Conservation (phyloP, 202 grass and related monocot genomes). For the Schoenoplectus tabernaemontani region DNA sequence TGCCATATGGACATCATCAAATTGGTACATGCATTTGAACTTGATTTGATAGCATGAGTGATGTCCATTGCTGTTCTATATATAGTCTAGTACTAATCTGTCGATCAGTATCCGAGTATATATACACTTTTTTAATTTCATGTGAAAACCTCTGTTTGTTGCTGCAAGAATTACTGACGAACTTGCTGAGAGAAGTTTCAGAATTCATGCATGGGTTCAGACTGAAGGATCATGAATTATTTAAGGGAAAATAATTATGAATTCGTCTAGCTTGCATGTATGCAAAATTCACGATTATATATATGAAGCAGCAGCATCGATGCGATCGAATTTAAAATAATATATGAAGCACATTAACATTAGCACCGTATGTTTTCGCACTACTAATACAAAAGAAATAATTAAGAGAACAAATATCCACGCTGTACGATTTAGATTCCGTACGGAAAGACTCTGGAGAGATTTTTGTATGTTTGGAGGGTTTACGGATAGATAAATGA, state of each 20-base stretch:
- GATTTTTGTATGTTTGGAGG: background rate
- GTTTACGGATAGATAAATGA: background rate
- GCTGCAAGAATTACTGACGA: background rate
- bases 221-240: too few relatives aligned
- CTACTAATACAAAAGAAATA: background rate
- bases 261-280: background rate
- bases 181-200: background rate
- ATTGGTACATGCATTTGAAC: background rate
- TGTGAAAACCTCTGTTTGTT: background rate
- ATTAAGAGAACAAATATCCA: background rate
- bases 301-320: too few relatives aligned
- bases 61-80: background rate
- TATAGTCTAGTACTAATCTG: too few relatives aligned
- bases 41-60: too few relatives aligned
- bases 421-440: background rate
- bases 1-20: background rate
- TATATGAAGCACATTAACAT: background rate
- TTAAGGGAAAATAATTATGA: background rate
- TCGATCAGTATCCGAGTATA: too few relatives aligned
- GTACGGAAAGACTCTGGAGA: background rate
- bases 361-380: background rate
- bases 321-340: background rate
- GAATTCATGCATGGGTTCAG: background rate
- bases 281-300: too few relatives aligned
- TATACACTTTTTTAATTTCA: too few relatives aligned